Percentiles rank a stretch among this genome's conserved stretches.
These are phyloP conservation scores for Dryadomyces quercus-mongolicae DNA, from an alignment of 2,329 filamentous ascomycete species.

Conservation along the genomic window DNA sequence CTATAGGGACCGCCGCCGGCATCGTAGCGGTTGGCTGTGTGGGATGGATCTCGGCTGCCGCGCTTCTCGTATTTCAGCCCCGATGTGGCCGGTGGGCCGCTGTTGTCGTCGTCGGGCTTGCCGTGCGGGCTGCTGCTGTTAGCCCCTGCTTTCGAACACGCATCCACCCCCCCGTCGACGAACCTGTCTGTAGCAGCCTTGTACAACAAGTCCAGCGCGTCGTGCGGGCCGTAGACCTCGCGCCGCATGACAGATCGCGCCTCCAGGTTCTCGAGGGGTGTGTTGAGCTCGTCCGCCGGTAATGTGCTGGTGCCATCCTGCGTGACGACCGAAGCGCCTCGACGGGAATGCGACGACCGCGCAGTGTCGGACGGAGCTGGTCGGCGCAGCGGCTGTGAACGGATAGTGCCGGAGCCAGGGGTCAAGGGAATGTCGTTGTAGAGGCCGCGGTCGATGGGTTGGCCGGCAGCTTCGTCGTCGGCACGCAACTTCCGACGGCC, in stretches of 20 bases:
- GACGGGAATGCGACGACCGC: slow-evolving; percentile 20
- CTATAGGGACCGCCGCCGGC: slow-evolving; percentile 8
- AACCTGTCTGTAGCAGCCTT: slow-evolving; percentile 62
- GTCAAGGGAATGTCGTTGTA: slow-evolving; percentile 49
- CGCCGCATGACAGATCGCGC: slow-evolving; percentile 52
- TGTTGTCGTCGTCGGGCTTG: neutral
- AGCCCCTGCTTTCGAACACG: neutral
- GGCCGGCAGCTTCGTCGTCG: slow-evolving; percentile 30
- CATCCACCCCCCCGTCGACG: slow-evolving; percentile 5
- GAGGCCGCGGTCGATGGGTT: slow-evolving; percentile 27
- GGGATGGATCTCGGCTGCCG: no score
- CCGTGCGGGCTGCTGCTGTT: neutral
- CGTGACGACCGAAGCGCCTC: slow-evolving; percentile 13
- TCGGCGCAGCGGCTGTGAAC: slow-evolving; percentile 53
- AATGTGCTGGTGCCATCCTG: slow-evolving; percentile 23
- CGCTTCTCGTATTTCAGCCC: no score
- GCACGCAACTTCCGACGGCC: slow-evolving; percentile 55
- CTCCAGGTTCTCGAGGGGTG: slow-evolving; percentile 52
- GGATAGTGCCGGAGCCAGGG: slow-evolving; percentile 52
- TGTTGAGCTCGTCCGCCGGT: slow-evolving; percentile 38
- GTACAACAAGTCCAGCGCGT: slow-evolving; percentile 82
- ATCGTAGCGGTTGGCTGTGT: neutral
- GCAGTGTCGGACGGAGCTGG: slow-evolving; percentile 24
- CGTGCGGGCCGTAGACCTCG: slow-evolving; percentile 81
- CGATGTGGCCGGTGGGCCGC: neutral